These are phyloP conservation scores for Pestalotiopsis sp. DNA, from an alignment of 2,329 filamentous ascomycete species.

Conservation along the genomic window DNA sequence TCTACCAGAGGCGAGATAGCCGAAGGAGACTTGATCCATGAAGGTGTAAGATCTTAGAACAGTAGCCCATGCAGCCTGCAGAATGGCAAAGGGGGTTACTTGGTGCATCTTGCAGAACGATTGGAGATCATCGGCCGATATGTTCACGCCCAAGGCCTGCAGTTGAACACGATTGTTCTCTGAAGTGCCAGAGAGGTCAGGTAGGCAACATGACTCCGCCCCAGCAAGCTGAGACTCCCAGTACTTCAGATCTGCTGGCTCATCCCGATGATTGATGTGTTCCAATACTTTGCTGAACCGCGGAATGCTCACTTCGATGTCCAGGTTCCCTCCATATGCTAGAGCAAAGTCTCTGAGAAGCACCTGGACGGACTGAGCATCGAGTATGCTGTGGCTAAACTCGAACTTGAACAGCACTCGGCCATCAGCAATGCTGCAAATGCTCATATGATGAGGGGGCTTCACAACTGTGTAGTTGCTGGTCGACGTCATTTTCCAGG, in stretches of 20 bases:
- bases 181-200: conserved; percentile 4
- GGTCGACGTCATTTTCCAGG: conserved; percentile 1
- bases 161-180: not conserved
- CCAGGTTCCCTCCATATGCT: not conserved
- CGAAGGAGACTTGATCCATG: conserved; percentile 9
- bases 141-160: not conserved
- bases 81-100: conserved; percentile 9
- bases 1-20: conserved; percentile 1
- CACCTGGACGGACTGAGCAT: conserved; percentile 10
- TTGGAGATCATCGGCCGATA: conserved; percentile 3
- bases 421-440: conserved; percentile 9
- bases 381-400: conserved; percentile 14
- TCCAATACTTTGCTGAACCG: conserved; percentile 13
- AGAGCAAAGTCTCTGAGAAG: conserved; percentile 11
- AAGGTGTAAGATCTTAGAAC: conserved; percentile 2
- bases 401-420: conserved; percentile 10
- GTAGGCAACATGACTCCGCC: conserved; percentile 13
- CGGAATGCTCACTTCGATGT: not conserved
- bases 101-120: conserved; percentile 11
- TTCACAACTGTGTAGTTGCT: conserved; percentile 2
- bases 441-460: conserved; percentile 10
- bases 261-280: not conserved
- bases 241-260: not conserved
- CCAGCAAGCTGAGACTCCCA: conserved; percentile 10
- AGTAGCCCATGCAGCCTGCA: conserved; percentile 11